phyloP scores from a whole-genome alignment of 208 protist genomes.

The Leishmania braziliensis region DNA sequence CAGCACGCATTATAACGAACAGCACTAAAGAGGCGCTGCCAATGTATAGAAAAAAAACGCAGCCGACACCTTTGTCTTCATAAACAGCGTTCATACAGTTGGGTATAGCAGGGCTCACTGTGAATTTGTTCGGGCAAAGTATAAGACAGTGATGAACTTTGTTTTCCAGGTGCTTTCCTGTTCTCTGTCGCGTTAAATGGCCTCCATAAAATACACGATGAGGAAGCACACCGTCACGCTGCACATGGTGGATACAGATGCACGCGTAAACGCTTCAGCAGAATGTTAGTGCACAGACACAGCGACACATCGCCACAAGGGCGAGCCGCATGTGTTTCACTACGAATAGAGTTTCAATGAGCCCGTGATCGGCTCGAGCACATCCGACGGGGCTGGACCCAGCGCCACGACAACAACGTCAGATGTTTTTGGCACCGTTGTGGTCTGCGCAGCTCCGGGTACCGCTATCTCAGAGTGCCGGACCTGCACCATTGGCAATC shows the following conservation, averaged over 20 bases:
- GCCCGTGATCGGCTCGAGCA: slow-evolving; percentile 64
- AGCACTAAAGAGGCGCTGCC: no score
- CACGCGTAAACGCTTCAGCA: neutral
- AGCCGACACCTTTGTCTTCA: neutral
- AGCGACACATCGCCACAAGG: neutral
- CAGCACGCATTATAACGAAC: no score
- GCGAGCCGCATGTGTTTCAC: slow-evolving; percentile 8
- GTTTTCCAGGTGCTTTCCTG: neutral
- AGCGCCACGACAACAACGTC: slow-evolving; percentile 53
- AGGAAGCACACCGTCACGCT: neutral
- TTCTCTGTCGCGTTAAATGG: neutral
- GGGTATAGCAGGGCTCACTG: neutral
- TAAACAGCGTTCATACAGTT: neutral
- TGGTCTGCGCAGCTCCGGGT: neutral
- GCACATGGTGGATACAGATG: neutral
- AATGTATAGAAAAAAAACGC: neutral
- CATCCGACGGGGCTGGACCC: slow-evolving; percentile 53
- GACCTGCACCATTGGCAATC: slow-evolving; percentile 34
- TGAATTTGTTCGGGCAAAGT: neutral
- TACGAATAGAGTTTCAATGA: slow-evolving; percentile 74
- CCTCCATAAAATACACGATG: neutral
- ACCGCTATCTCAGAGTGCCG: neutral
- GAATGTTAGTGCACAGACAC: neutral
- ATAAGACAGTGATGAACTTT: neutral
- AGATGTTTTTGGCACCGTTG: neutral